Conservation (phyloP, 306 rosid genomes). For the Lagenaria siceraria region DNA sequence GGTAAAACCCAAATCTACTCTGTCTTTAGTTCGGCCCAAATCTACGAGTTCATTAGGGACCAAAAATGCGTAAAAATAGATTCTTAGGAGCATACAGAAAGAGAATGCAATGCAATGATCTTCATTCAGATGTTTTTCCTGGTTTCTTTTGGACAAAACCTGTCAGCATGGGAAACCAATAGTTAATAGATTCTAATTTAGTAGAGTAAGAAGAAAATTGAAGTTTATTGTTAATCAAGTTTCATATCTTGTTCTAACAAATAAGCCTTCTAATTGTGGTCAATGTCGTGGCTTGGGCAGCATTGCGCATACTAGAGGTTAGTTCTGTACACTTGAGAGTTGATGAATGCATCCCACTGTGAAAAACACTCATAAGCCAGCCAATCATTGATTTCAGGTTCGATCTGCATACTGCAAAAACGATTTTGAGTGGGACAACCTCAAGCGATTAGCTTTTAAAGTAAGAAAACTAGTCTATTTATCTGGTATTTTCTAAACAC, state of each 20-base stretch:
- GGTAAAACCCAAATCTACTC: constrained; percentile 28
- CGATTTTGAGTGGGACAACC: constrained; percentile 89
- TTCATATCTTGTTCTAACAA: constrained; percentile 10
- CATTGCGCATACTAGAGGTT: constrained; percentile 84
- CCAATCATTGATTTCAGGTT: constrained; percentile 33
- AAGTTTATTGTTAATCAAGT: neutral
- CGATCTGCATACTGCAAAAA: constrained; percentile 77
- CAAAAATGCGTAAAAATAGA: neutral
- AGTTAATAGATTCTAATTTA: neutral
- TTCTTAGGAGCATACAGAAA: neutral
- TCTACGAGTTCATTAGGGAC: too few species aligned
- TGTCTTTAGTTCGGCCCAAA: neutral
- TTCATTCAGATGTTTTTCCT: neutral
- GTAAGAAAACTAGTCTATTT: constrained; percentile 16
- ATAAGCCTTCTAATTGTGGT: neutral
- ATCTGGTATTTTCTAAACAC: neutral
- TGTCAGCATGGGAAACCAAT: neutral
- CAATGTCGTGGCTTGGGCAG: constrained; percentile 26
- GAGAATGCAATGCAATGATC: neutral
- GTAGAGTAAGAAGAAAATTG: neutral
- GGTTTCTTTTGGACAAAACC: neutral
- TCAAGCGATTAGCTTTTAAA: constrained; percentile 54
- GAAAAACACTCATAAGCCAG: neutral
- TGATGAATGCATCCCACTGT: neutral
- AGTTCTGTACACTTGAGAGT: constrained; percentile 12